phyloP scores from a whole-genome alignment of 1,284 basidiomycete genomes.

The Ganoderma multipileum region DNA sequence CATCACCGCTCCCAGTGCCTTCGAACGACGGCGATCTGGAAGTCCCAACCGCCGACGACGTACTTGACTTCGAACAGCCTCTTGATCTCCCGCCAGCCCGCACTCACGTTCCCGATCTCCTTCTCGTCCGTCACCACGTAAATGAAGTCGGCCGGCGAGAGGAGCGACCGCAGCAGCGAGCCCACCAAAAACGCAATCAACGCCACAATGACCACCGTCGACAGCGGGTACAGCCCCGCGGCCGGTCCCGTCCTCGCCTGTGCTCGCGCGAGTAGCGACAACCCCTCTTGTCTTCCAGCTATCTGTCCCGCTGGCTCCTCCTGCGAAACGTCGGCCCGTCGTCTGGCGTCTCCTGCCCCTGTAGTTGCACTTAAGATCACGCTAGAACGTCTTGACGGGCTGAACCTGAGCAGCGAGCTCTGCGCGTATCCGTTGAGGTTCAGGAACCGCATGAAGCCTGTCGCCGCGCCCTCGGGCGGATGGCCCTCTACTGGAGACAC shows the following conservation, averaged over 20 bases:
- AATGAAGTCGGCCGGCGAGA: slow-evolving; percentile 93
- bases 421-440: slow-evolving; percentile 52
- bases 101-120: slow-evolving; percentile 55
- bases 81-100: slow-evolving; percentile 84
- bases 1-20: slow-evolving; percentile 52
- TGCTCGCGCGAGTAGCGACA: slow-evolving; percentile 16
- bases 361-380: slow-evolving; percentile 26
- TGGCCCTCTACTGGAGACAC: slow-evolving; percentile 31
- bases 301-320: slow-evolving; percentile 16
- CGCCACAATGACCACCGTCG: slow-evolving; percentile 78
- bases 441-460: slow-evolving; percentile 51
- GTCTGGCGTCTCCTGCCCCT: slow-evolving; percentile 12
- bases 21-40: slow-evolving; percentile 81
- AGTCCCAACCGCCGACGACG: slow-evolving; percentile 80
- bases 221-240: slow-evolving; percentile 50
- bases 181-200: slow-evolving; percentile 93
- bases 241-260: slow-evolving; percentile 17
- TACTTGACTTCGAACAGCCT: slow-evolving; percentile 83
- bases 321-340: slow-evolving; percentile 14
- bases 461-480: slow-evolving; percentile 35
- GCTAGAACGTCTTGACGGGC: slow-evolving; percentile 36
- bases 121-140: slow-evolving; percentile 69
- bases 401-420: slow-evolving; percentile 48
- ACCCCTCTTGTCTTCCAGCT: slow-evolving; percentile 8
- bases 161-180: slow-evolving; percentile 84